These are phyloP conservation scores for Hydrangea macrophylla DNA, from an alignment of 148 eudicot species.

Conservation along the genomic window DNA sequence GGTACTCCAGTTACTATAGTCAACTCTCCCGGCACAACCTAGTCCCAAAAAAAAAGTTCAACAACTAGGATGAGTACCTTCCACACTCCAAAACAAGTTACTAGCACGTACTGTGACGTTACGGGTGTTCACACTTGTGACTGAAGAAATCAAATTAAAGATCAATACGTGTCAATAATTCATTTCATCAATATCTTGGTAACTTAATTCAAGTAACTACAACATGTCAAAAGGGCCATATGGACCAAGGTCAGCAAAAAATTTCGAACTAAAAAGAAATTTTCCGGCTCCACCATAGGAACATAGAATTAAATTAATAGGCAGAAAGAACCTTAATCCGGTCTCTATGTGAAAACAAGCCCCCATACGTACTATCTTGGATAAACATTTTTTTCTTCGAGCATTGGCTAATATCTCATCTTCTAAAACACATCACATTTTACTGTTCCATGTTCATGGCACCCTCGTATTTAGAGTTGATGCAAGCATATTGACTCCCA, in stretches of 20 bases:
- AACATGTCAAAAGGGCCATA: background rate
- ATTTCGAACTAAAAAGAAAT: background rate
- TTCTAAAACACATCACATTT: too few relatives aligned
- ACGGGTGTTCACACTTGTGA: background rate
- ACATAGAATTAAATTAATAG: too few relatives aligned
- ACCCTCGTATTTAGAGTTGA: background rate
- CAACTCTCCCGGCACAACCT: constrained; percentile 98
- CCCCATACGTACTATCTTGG: too few relatives aligned
- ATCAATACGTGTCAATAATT: too few relatives aligned
- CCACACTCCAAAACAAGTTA: background rate
- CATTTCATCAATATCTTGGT: background rate
- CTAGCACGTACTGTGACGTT: too few relatives aligned
- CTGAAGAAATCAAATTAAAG: background rate
- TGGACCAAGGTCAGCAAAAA: background rate
- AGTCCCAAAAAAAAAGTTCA: constrained; percentile 5
- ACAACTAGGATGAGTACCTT: background rate
- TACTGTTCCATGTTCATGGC: too few relatives aligned
- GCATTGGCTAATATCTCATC: too few relatives aligned
- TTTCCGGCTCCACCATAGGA: background rate
- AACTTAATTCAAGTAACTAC: too few relatives aligned
- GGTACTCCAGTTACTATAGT: constrained; percentile 96
- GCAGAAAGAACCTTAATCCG: too few relatives aligned
- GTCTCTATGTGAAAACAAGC: too few relatives aligned
- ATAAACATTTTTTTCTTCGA: too few relatives aligned
- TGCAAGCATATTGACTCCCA: background rate